Evolutionary conservation across 805 yeast genomes (phyloP).

Genomic region (Candida michaelii): DNA sequence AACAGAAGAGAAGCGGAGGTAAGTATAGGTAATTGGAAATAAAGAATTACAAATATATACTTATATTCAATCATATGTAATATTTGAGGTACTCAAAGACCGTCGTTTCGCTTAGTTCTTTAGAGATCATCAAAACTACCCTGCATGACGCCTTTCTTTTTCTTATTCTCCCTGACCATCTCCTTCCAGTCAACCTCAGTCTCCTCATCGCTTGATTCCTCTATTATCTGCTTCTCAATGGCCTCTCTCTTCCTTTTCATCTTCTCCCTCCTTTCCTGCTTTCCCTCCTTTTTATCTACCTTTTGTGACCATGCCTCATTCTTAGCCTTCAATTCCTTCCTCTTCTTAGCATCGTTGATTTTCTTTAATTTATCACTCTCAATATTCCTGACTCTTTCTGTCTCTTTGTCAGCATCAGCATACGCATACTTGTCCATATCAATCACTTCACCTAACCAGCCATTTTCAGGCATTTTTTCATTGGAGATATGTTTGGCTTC

Average conservation of each 20-base stretch:
- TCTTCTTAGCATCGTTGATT: slow-evolving; percentile 39
- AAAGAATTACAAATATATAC: too few species aligned
- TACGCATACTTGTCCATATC: slow-evolving; percentile 71
- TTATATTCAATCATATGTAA: too few species aligned
- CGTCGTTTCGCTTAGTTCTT: too few species aligned
- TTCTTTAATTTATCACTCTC: slow-evolving; percentile 43
- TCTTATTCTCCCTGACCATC: slow-evolving; percentile 63
- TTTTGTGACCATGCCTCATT: slow-evolving; percentile 84
- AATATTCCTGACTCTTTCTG: slow-evolving; percentile 56
- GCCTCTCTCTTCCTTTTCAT: slow-evolving; percentile 66
- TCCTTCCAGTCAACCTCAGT: slow-evolving; percentile 85
- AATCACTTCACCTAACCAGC: slow-evolving; percentile 66
- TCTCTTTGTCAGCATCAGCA: slow-evolving; percentile 63
- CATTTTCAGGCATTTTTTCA: slow-evolving; percentile 61
- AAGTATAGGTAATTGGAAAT: neutral
- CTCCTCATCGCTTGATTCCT: slow-evolving; percentile 47
- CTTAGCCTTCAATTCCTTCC: slow-evolving; percentile 47
- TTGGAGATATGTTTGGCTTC: slow-evolving; percentile 58
- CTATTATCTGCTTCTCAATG: slow-evolving; percentile 52
- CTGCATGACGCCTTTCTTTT: slow-evolving; percentile 49
- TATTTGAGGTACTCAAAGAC: too few species aligned
- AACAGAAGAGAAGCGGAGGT: too few species aligned
- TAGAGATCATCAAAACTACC: slow-evolving; percentile 64
- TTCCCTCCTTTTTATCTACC: slow-evolving; percentile 58
- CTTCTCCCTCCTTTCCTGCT: slow-evolving; percentile 64